Base-by-base conservation (phyloP, 139 green algal species). In the Asterochloris sp. region DNA sequence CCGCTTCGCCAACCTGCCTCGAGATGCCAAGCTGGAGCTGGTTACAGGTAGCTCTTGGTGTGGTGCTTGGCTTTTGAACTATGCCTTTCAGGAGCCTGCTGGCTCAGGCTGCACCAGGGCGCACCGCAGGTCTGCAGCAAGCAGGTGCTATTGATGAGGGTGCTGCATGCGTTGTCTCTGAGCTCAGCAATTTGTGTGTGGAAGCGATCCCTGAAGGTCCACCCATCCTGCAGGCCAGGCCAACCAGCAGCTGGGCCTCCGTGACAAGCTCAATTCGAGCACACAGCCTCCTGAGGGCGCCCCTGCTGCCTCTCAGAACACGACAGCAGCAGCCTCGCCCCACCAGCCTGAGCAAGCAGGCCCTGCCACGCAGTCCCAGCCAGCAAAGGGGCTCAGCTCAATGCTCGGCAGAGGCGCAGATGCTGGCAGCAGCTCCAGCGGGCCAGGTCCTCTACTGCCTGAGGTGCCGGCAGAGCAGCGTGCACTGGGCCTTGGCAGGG, bases 1-100 rank as follows among this genome's bases (percentile, higher is more conserved):
- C 14, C 82, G 88, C 29, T 88, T 91, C 75, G 82, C 88, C 79
- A 88, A 88, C 82, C 29, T 89, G 24, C 86, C 86, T 6, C 66
- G 69, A 0, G 78, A 82, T 8, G 76, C 85, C 71, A 91, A 88
- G 76, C 77, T 91, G n/a, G 80, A 89, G 77, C 82, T 91, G 1
- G 21, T 73, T 11, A 88, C 87, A 76, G 87, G 84, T 85, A 69
- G 69, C 0, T 69, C 27, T 54, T 54, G 38, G 38, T 11, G 38
- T 26, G 62, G 27, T 21, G 78, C 26, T 64, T n/a, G n/a, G n/a
- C n/a, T n/a, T n/a, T n/a, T 54, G 38, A 54, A 54, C 6, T 54
- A 54, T 54, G 38, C 38, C 38, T 2, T 54, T 6, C 38, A 54
- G 38, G 38, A 54, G 38, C 38, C 38, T 54, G 38, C 38, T 6